Evolutionary conservation across 805 yeast genomes (phyloP), one percentile per base, ranked within the genome.

Genomic region (Spathaspora arborariae): DNA sequence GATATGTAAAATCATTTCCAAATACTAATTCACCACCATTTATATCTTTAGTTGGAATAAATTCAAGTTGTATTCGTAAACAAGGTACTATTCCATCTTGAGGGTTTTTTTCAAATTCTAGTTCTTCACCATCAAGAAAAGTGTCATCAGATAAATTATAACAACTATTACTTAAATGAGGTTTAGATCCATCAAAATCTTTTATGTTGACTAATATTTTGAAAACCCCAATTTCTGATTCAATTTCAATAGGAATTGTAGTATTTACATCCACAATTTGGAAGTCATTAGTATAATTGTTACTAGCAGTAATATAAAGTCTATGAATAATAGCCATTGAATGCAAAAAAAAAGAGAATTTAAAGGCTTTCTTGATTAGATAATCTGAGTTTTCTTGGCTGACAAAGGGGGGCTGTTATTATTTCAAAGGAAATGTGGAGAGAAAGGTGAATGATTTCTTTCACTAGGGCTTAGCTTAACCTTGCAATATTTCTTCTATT

Each of bases 1-100:
- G 82, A n/a, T 67, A 58, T 8, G 74, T 78, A 57, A 82, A 81
- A 55, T 84, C 89, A 57, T 84, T 84, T 1, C 90, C 90, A 64
- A 80, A 84, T n/a, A 79, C 48, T 36, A 84, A 62, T n/a, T 74
- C 71, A 37, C 76, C 68, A 2, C 85, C 87, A 16, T 54, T 56
- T n/a, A 82, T 63, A 18, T 65, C 68, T 3, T 49, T 46, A 9
- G 56, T 64, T 38, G 84, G 85, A 9, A 56, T 64, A 49, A 79
- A 70, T 33, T 62, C 60, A n/a, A 70, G 58, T 15, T 61, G 53
- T 15, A 72, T 52, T 15, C 68, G 53, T 18, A 72, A 52, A 46
- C 70, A 72, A 19, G 72, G 66, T 11, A 44, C 27, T 5, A 41
- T 39, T 3, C 44, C 40, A 10, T 56, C 53, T 8, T 41, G 30